Evolutionary conservation across 2,329 filamentous ascomycete species (phyloP).

Genomic region (Diatrype stigma): DNA sequence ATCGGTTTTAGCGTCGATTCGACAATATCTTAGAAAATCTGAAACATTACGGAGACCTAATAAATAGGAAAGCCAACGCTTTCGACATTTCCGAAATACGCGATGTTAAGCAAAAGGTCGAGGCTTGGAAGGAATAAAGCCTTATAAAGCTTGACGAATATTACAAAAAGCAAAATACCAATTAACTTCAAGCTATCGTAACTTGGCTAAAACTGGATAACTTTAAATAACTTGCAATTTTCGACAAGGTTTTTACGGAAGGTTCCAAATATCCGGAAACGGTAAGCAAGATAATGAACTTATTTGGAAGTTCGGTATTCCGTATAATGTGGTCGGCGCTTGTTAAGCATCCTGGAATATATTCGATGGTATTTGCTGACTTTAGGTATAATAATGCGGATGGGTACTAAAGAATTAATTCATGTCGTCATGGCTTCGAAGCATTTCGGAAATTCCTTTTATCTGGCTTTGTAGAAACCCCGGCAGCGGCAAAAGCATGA

Average conservation of each 20-base stretch:
- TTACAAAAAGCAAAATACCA: slow-evolving; percentile 19
- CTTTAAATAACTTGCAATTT: slow-evolving; percentile 25
- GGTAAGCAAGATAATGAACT: too few species aligned
- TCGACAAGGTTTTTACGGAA: slow-evolving; percentile 23
- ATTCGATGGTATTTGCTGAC: too few species aligned
- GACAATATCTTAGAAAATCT: slow-evolving; percentile 30
- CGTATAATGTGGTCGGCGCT: too few species aligned
- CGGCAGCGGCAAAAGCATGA: slow-evolving; percentile 33
- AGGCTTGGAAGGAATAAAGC: slow-evolving; percentile 19
- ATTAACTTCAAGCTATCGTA: slow-evolving; percentile 21
- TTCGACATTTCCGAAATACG: slow-evolving; percentile 21
- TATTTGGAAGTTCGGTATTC: too few species aligned
- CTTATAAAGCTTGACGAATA: slow-evolving; percentile 11
- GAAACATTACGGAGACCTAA: slow-evolving; percentile 23
- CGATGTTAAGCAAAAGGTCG: slow-evolving; percentile 18
- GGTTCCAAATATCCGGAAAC: slow-evolving; percentile 25
- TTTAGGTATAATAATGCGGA: slow-evolving; percentile 8
- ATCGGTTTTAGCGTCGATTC: slow-evolving; percentile 32
- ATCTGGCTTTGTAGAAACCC: slow-evolving; percentile 31
- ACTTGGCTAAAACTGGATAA: slow-evolving; percentile 29
- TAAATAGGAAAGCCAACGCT: slow-evolving; percentile 32
- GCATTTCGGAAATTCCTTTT: slow-evolving; percentile 12
- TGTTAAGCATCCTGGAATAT: too few species aligned
- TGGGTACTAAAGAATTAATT: slow-evolving; percentile 29
- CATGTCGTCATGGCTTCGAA: slow-evolving; percentile 23